Evolutionary conservation across 257 asterid species (phyloP).

Genomic region (Solanum peruvianum): DNA sequence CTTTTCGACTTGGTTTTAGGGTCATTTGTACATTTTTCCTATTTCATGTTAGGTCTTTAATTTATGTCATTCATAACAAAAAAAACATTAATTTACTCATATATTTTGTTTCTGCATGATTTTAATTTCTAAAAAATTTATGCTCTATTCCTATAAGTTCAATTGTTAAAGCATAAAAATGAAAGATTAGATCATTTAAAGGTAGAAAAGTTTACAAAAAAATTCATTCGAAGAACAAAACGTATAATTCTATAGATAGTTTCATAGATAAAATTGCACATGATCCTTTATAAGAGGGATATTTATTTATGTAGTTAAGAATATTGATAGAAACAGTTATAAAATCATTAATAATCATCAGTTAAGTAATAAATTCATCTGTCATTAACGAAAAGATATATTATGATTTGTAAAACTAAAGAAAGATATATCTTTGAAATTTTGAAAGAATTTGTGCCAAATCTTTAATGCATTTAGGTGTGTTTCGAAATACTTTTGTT

Average conservation of each 20-base stretch:
- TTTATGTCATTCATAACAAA: not conserved
- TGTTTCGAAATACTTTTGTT: not conserved
- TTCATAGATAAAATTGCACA: not conserved
- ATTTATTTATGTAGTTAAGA: not conserved
- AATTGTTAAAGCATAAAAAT: not conserved
- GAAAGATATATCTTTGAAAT: no score
- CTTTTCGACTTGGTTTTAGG: not conserved
- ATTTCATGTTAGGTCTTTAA: not conserved
- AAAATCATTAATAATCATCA: not conserved
- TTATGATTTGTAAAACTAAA: no score
- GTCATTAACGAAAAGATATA: not conserved
- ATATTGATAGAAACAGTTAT: not conserved
- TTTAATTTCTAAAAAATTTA: not conserved
- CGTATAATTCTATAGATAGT: not conserved
- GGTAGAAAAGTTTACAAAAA: accelerated
- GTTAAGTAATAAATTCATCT: not conserved
- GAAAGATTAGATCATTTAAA: not conserved
- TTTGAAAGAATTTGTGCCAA: no score
- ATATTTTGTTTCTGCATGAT: not conserved
- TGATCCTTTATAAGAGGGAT: not conserved
- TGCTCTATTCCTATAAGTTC: no score
- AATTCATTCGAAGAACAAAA: not conserved
- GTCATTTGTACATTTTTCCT: not conserved
- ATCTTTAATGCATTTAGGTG: not conserved
- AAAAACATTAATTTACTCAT: no score